Base-by-base conservation (phyloP, 23 red algal genomes). In the Gracilariopsis chorda region DNA sequence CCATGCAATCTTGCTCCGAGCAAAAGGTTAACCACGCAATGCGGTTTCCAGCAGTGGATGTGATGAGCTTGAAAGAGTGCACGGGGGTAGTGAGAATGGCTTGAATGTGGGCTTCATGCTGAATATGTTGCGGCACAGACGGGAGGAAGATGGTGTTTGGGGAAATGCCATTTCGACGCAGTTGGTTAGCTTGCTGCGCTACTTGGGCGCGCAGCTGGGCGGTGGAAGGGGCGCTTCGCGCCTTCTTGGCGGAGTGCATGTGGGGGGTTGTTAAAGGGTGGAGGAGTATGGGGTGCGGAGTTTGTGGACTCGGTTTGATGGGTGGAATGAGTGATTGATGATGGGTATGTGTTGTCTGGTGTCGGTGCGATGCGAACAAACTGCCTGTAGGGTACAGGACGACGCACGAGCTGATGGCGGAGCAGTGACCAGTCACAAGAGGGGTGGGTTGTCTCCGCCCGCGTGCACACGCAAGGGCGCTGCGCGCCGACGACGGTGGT, bases 61-160 rank as follows among this genome's bases (percentile, higher is more conserved):
- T 49, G 17, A 63, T 11, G 3, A 14, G 37, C 14, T 56, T 56
- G 34, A 64, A 83, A 8, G 7, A 16, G 7, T 25, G 53, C 35
- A 83, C 13, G 17, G 41, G 25, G 56, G 37, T 20, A 21, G 51
- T 55, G 7, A 83, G 37, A 39, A 40, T 19, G 37, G 25, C 55
- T 8, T 55, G 78, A 8, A 83, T 16, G 20, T 41, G 19, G 25
- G 29, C 17, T 11, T 28, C 56, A 17, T 63, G 34, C 2, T 57
- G 42, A 14, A 53, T 17, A 13, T 23, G 35, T 17, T 30, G 0
- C 19, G 78, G 30, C 21, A 83, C 51, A 3, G 56, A 64, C 9
- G 78, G 78, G 34, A 83, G 62, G 59, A 83, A 83, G 6, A 83
- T 27, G 6, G 56, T 83, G 53, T 42, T 42, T n/a, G 78, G 78